Conservation (phyloP, 768 basidiomycete genomes). For the Termitomyces bulborhizus region DNA sequence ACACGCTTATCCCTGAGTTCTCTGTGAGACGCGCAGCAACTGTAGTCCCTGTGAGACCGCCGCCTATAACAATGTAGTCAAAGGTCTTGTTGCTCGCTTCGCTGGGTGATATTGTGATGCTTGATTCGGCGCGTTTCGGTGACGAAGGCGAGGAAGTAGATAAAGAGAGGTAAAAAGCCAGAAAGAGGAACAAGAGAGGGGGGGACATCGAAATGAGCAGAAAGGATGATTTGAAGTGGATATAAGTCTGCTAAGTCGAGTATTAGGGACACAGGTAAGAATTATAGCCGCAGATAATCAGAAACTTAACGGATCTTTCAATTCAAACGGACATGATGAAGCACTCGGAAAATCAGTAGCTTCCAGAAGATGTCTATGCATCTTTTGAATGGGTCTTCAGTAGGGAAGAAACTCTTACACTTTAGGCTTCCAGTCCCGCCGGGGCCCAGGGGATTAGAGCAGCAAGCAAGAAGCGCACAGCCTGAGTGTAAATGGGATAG, state of each 20-base stretch:
- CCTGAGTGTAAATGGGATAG: neutral
- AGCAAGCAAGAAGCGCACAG: neutral
- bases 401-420: neutral
- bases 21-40: constrained; percentile 44
- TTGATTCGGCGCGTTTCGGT: constrained; percentile 19
- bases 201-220: neutral
- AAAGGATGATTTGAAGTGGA: neutral
- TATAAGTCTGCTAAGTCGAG: neutral
- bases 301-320: neutral
- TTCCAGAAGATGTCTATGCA: neutral
- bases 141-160: constrained; percentile 10
- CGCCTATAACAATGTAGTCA: constrained; percentile 42
- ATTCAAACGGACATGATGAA: neutral
- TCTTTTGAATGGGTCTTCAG: neutral
- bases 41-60: constrained; percentile 40
- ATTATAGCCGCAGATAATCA: neutral
- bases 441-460: neutral
- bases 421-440: neutral
- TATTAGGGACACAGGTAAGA: neutral
- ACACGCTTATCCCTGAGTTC: constrained; percentile 32
- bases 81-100: constrained; percentile 30
- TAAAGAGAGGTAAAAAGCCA: neutral
- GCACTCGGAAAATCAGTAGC: neutral
- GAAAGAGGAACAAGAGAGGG: neutral
- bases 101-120: constrained; percentile 27